A percentile compares a stretch with the other conserved stretches of the same genome.
phyloP scores from a whole-genome alignment of 2,329 filamentous ascomycete genomes.

The Fusarium sororula region DNA sequence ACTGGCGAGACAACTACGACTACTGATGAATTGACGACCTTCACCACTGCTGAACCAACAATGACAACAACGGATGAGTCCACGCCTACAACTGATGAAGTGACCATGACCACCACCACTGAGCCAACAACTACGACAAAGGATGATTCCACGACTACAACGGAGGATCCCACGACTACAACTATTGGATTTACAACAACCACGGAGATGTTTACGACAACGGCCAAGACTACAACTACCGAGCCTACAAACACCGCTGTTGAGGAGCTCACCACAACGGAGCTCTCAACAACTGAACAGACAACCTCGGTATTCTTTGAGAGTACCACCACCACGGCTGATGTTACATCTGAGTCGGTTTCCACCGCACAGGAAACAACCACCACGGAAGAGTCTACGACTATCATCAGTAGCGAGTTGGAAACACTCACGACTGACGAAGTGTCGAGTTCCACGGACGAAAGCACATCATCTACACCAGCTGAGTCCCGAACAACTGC shows the following conservation, averaged over 20 bases:
- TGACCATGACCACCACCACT: neutral
- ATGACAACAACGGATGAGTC: accelerated
- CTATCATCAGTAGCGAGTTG: neutral
- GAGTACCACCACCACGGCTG: neutral
- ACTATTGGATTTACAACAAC: neutral
- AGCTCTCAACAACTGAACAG: neutral
- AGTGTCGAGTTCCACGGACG: neutral
- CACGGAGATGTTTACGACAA: neutral
- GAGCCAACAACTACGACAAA: neutral
- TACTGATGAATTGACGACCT: neutral
- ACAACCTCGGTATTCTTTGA: neutral
- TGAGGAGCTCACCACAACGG: neutral
- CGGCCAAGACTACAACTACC: neutral
- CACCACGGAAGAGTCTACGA: neutral
- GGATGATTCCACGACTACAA: neutral
- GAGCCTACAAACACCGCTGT: neutral
- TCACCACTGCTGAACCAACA: neutral
- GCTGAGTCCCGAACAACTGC: neutral
- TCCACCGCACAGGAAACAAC: neutral
- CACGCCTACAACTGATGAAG: neutral
- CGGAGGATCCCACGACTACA: neutral
- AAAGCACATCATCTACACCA: neutral
- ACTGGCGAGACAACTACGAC: neutral
- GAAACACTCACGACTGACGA: neutral
- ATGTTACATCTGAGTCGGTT: neutral